phyloP scores from a whole-genome alignment of 192 early-diverging fungal species.

The Neocallimastix lanati region DNA sequence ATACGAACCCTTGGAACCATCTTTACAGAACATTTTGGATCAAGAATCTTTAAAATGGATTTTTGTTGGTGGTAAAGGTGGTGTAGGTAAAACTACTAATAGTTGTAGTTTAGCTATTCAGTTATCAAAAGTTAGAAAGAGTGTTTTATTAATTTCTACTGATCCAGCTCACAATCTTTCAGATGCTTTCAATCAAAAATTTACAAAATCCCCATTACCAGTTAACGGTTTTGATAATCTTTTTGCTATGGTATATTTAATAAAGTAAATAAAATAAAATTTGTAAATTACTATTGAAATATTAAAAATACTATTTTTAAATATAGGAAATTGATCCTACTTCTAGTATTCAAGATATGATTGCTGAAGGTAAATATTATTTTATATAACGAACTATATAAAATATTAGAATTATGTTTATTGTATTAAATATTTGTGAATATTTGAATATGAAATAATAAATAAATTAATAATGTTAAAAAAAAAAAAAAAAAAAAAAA shows the following conservation, averaged over 20 bases:
- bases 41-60: constrained; percentile 94
- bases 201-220: constrained; percentile 82
- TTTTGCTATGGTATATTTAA: constrained; percentile 63
- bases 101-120: constrained; percentile 87
- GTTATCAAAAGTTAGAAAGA: constrained; percentile 71
- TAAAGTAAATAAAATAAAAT: too few relatives aligned
- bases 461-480: too few relatives aligned
- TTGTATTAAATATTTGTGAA: too few relatives aligned
- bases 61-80: constrained; percentile 98
- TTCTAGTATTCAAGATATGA: constrained; percentile 95
- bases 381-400: too few relatives aligned
- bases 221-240: constrained; percentile 91
- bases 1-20: constrained; percentile 30
- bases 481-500: too few relatives aligned
- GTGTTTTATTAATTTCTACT: constrained; percentile 91
- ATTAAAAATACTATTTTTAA: neutral
- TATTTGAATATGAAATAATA: too few relatives aligned
- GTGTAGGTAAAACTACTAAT: constrained; percentile 71
- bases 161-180: constrained; percentile 99
- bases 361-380: constrained; percentile 54
- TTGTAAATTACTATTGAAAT: too few relatives aligned
- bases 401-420: too few relatives aligned
- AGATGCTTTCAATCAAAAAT: constrained; percentile 98
- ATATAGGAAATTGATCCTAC: constrained; percentile 94
- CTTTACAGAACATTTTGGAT: constrained; percentile 90